Conservation (phyloP, 108 stramenopile genomes). For the Discostella stelligeroides region DNA sequence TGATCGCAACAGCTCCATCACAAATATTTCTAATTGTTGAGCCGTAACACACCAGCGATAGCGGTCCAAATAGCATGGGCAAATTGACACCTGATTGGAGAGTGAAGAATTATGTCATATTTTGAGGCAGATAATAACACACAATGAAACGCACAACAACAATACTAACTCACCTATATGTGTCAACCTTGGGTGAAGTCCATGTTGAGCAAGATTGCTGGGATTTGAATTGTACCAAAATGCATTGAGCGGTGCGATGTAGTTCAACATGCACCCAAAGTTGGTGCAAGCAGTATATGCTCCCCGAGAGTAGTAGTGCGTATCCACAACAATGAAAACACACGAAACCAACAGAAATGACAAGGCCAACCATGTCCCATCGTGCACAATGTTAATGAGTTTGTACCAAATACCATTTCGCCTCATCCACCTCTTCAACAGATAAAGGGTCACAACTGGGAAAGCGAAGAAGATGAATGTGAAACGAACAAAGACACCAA, state of each 20-base stretch:
- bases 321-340: slow-evolving; percentile 47
- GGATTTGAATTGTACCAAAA: slow-evolving; percentile 74
- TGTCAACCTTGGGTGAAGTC: slow-evolving; percentile 75
- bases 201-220: slow-evolving; percentile 71
- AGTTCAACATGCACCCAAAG: slow-evolving; percentile 14
- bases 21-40: slow-evolving; percentile 2
- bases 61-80: slow-evolving; percentile 77
- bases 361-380: slow-evolving; percentile 15
- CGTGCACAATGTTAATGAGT: not conserved
- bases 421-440: slow-evolving; percentile 40
- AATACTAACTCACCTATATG: slow-evolving; percentile 38
- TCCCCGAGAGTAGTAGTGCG: slow-evolving; percentile 45
- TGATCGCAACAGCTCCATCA: not conserved
- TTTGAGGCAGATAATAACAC: not conserved
- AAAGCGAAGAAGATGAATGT: slow-evolving; percentile 77
- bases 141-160: not conserved
- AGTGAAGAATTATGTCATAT: not conserved
- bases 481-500: slow-evolving; percentile 76
- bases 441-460: slow-evolving; percentile 52
- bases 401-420: slow-evolving; percentile 14
- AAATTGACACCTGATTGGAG: slow-evolving; percentile 59
- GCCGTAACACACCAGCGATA: slow-evolving; percentile 48
- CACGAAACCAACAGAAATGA: slow-evolving; percentile 40
- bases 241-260: slow-evolving; percentile 76
- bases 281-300: slow-evolving; percentile 2